A percentile compares a stretch with the other conserved stretches of the same genome.
phyloP scores from a whole-genome alignment of 345 rosid genomes.

The Lepidium sativum region DNA sequence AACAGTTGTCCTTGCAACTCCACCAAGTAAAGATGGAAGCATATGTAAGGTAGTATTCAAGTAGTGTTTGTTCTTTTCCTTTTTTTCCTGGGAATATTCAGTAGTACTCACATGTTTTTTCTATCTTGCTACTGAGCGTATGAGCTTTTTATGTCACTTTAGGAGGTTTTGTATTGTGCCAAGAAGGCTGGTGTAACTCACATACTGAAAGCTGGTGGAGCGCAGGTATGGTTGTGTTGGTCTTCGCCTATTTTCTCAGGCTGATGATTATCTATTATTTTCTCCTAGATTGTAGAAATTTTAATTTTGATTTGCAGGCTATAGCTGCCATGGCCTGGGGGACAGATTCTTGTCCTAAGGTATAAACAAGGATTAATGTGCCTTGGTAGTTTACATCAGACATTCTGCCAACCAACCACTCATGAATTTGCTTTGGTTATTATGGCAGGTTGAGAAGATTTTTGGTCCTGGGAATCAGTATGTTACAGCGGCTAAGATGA shows the following conservation, averaged over 20 bases:
- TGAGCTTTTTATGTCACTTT: not conserved
- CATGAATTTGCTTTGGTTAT: not conserved
- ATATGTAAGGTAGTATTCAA: constrained; percentile 70
- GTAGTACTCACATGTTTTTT: not conserved
- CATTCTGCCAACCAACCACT: not conserved
- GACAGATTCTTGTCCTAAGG: constrained; percentile 93
- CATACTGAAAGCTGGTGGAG: constrained; percentile 93
- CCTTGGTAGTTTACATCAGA: not conserved
- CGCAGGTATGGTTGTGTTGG: constrained; percentile 50
- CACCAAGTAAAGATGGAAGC: constrained; percentile 73
- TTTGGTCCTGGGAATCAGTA: constrained; percentile 96
- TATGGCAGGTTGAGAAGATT: constrained; percentile 73
- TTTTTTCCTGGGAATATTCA: not conserved
- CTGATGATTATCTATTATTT: not conserved
- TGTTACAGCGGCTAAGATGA: constrained; percentile 97
- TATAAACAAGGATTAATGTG: constrained; percentile 13
- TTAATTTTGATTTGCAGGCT: constrained; percentile 41
- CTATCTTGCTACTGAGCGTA: not conserved
- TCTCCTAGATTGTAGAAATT: not conserved
- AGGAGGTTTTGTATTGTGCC: constrained; percentile 92
- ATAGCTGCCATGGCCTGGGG: constrained; percentile 99
- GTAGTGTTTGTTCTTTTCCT: not conserved
- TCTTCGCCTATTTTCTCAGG: not conserved
- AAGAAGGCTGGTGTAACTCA: constrained; percentile 92
- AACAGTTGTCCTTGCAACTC: constrained; percentile 82